Base-by-base conservation (phyloP, 208 protist genomes). In the Trypanosoma congolense region DNA sequence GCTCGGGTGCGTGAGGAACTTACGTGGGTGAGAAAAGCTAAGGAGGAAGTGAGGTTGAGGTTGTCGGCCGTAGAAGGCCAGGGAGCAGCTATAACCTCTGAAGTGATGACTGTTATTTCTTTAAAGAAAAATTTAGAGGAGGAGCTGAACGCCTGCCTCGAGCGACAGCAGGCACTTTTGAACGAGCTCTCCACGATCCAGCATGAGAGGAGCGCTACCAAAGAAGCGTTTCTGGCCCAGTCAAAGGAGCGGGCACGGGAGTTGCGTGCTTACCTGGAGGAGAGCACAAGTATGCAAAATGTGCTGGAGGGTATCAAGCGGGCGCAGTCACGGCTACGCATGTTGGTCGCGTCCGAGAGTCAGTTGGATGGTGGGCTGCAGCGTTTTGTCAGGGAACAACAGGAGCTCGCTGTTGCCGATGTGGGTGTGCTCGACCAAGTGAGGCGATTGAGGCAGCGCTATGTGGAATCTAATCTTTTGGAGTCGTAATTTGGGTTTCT, bases 141-240 rank as follows among this genome's bases (percentile, higher is more conserved):
- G 19, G 70, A 65, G 12, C 44, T 85, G 16, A 31, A 56, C 2
- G 52, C n/a, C 24, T 61, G 71, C 31, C 49, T 65, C 50, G 4
- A 50, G 40, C 43, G 56, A 50, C 53, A 38, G 10, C 31, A 35
- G 24, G 9, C 35, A 12, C 36, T 78, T 30, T 14, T 56, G 25
- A 52, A 41, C n/a, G 52, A 67, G 21, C 60, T 75, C 26, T 36
- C 48, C 4, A 19, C 53, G 21, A 35, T 66, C 4, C 49, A 54
- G 22, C 43, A 45, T 31, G 54, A 69, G 35, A 57, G 58, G 43
- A 29, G 4, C 8, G 58, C 43, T 3, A 49, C 70, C 4, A 41
- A 43, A 8, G 53, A 38, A 24, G 60, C 59, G 56, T 42, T 50
- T 19, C 43, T 28, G 1, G 26, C 40, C 42, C 55, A 70, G 12